A percentile compares a stretch with the other conserved stretches of the same genome.
These are phyloP conservation scores for Zalaria sp. DNA, from an alignment of 2,329 filamentous ascomycete genomes.

Conservation along the genomic window DNA sequence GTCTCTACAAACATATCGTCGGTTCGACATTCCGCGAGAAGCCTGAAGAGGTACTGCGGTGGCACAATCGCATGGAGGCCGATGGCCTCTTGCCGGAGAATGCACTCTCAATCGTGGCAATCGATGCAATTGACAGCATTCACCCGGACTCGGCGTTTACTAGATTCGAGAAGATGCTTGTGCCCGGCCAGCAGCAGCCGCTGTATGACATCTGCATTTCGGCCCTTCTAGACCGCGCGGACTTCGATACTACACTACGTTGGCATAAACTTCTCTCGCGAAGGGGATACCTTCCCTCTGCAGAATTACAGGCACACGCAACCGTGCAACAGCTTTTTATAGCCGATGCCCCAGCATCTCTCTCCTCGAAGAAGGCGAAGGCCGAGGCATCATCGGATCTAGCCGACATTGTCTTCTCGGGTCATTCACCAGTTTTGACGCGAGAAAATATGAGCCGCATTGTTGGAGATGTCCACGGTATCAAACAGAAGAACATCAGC, in stretches of 20 bases:
- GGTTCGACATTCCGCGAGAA: conserved; percentile 20
- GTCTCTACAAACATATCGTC: conserved; percentile 32
- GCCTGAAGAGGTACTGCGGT: conserved; percentile 12
- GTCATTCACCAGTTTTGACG: conserved; percentile 4
- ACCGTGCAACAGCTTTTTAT: conserved; percentile 16
- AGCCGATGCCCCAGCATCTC: too few species aligned
- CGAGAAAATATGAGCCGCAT: conserved; percentile 19
- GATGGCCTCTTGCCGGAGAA: conserved; percentile 18
- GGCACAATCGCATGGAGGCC: conserved; percentile 21
- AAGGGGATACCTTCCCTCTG: conserved; percentile 23
- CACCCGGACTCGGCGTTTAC: conserved; percentile 4
- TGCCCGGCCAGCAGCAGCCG: conserved; percentile 18
- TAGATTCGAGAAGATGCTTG: conserved; percentile 22
- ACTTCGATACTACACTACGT: conserved; percentile 14
- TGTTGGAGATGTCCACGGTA: conserved; percentile 25
- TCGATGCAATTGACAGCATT: conserved; percentile 8
- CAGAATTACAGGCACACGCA: conserved; percentile 16
- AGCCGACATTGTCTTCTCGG: background rate
- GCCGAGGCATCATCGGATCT: background rate
- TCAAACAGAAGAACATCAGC: conserved; percentile 35
- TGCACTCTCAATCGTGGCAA: conserved; percentile 9
- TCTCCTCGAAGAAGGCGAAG: too few species aligned
- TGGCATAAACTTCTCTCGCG: conserved; percentile 27
- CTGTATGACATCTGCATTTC: conserved; percentile 29
- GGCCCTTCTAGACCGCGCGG: conserved; percentile 14